Evolutionary conservation across 805 yeast species (phyloP).

Genomic region (Schizosaccharomyces lindneri): DNA sequence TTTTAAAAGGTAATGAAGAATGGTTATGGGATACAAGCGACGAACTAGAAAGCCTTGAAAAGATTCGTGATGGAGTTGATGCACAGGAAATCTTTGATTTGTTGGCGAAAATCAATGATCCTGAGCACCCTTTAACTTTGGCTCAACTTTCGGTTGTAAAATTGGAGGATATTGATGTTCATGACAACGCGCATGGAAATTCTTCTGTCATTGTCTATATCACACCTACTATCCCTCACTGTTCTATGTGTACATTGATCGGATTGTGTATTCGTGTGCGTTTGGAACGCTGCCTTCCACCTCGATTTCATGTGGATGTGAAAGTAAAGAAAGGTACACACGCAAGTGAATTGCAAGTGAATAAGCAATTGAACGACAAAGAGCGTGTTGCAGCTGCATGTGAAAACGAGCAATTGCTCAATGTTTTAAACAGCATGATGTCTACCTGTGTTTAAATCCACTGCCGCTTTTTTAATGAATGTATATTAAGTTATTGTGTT

Average conservation of each 20-base stretch:
- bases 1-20: slow-evolving; percentile 2
- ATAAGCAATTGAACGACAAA: slow-evolving; percentile 87
- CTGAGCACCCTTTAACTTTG: slow-evolving; percentile 86
- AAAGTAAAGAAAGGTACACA: slow-evolving; percentile 77
- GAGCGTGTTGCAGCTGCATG: slow-evolving; percentile 97
- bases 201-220: slow-evolving; percentile 60
- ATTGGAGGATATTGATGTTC: slow-evolving; percentile 50
- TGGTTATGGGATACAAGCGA: background rate
- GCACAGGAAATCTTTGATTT: slow-evolving; percentile 67
- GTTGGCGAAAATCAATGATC: slow-evolving; percentile 72
- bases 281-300: slow-evolving; percentile 66
- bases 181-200: slow-evolving; percentile 15
- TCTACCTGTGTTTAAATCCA: slow-evolving; percentile 30
- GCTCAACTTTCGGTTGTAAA: slow-evolving; percentile 90
- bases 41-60: background rate
- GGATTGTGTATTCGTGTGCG: slow-evolving; percentile 88
- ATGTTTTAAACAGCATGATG: slow-evolving; percentile 83
- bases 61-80: slow-evolving; percentile 38
- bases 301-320: slow-evolving; percentile 56
- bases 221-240: slow-evolving; percentile 94
- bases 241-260: slow-evolving; percentile 83
- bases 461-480: too few relatives aligned
- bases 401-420: slow-evolving; percentile 73
- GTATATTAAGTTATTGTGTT: background rate
- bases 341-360: slow-evolving; percentile 86